These are phyloP conservation scores for Venturia asperata DNA, from an alignment of 2,329 filamentous ascomycete genomes.

Conservation along the genomic window DNA sequence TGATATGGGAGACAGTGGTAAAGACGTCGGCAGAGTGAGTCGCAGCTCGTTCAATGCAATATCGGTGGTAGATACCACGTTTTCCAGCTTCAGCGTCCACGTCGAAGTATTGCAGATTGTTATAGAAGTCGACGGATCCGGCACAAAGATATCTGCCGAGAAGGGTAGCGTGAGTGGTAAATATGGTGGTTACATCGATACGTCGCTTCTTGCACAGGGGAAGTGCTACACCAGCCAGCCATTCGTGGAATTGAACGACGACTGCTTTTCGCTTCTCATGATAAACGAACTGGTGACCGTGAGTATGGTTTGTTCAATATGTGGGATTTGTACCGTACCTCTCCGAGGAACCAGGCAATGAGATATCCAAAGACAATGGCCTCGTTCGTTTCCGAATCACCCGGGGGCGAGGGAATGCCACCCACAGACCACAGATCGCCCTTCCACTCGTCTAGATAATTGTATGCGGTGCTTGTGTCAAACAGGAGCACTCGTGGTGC, in stretches of 20 bases:
- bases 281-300: conserved; percentile 64
- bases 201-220: conserved; percentile 87
- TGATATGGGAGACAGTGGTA: conserved; percentile 97
- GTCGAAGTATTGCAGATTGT: conserved; percentile 95
- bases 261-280: conserved; percentile 89
- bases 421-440: conserved; percentile 87
- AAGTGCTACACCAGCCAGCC: conserved; percentile 88
- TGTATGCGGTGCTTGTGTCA: conserved; percentile 88
- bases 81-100: conserved; percentile 95
- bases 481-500: conserved; percentile 90
- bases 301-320: background rate
- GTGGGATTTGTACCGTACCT: conserved; percentile 52
- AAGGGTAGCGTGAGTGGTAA: conserved; percentile 94
- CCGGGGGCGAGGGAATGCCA: conserved; percentile 85
- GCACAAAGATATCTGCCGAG: conserved; percentile 94
- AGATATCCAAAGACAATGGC: conserved; percentile 96
- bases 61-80: conserved; percentile 95
- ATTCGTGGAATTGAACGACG: conserved; percentile 98
- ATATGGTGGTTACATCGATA: conserved; percentile 96
- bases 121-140: conserved; percentile 98
- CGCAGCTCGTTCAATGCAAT: conserved; percentile 93
- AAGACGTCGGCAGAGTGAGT: conserved; percentile 93
- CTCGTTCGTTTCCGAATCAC: conserved; percentile 93
- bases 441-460: conserved; percentile 94
- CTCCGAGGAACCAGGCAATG: conserved; percentile 95